A percentile compares a stretch with the other conserved stretches of the same genome.
These are phyloP conservation scores for Talaromyces islandicus DNA, from an alignment of 2,329 filamentous ascomycete species.

Conservation along the genomic window DNA sequence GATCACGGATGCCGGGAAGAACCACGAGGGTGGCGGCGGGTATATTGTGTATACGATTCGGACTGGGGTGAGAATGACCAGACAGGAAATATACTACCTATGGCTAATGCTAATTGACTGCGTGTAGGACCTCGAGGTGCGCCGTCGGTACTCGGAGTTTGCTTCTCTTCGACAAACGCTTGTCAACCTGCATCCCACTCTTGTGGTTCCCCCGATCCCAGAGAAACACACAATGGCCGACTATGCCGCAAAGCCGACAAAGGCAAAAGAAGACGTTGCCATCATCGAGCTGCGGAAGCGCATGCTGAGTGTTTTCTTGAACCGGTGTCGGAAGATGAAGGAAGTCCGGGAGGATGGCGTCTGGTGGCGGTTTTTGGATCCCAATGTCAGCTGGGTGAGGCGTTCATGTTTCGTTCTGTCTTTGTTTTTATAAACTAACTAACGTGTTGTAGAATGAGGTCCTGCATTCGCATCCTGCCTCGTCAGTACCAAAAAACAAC, in stretches of 20 bases:
- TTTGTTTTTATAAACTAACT: constrained; percentile 14
- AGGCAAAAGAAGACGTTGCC: constrained; percentile 92
- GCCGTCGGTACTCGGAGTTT: constrained; percentile 94
- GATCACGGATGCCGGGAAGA: constrained; percentile 95
- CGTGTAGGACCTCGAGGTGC: constrained; percentile 84
- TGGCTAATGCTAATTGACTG: not conserved
- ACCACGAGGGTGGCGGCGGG: constrained; percentile 79
- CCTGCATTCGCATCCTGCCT: constrained; percentile 82
- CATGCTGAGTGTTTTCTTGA: constrained; percentile 93
- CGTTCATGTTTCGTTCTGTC: not conserved
- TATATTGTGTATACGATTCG: constrained; percentile 97
- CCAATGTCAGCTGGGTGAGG: constrained; percentile 94
- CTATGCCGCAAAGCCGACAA: constrained; percentile 95
- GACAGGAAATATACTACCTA: not conserved
- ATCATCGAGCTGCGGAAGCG: constrained; percentile 96
- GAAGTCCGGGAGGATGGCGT: constrained; percentile 88
- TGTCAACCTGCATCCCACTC: constrained; percentile 84
- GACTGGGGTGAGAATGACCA: constrained; percentile 79
- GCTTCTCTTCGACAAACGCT: constrained; percentile 83
- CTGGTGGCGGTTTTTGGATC: constrained; percentile 96
- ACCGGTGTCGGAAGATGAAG: constrained; percentile 88
- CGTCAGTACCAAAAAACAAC: constrained; percentile 88
- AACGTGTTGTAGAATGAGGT: constrained; percentile 69
- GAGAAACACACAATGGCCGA: constrained; percentile 99
- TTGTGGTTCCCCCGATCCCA: constrained; percentile 93